Evolutionary conservation across 495 filamentous ascomycete species (phyloP), one percentile per base, ranked within the genome.

Genomic region (Penicillium waksmanii): DNA sequence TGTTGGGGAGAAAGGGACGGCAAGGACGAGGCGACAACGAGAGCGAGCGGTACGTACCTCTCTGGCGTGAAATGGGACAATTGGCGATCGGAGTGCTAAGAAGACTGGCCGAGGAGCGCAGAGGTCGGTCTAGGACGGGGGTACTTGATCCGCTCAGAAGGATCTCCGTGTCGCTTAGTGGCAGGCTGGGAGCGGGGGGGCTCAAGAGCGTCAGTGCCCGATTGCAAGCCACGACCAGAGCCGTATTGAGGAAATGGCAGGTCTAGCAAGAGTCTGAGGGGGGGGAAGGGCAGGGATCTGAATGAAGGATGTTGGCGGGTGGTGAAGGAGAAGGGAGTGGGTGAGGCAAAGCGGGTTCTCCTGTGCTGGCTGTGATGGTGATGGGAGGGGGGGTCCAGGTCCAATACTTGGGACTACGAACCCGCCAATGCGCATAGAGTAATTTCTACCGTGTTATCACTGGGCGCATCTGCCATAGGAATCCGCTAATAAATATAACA

Each of bases 141-240:
- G 67, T 73, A 65, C 66, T 70, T 60, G 69, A 62, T 67, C 67
- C 62, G 66, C 68, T 68, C 61, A 66, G 67, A 60, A 65, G 62
- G 70, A 75, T 75, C 66, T 76, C 74, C 70, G 74, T 77, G 77
- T 78, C 77, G 75, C 75, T 78, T 77, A 78, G 76, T 75, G 69
- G 71, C 66, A 72, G 62, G 66, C 62, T 69, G 64, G 69, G 69
- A 73, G 69, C 65, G 71, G 71, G 71, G 71, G 62, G 62, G 48
- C 51, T 65, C 69, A 59, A 65, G 58, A 70, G 63, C 61, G 57
- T 60, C 56, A 66, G 66, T 46, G 52, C 60, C 51, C 40, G 63
- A 61, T 64, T 64, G 50, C 44, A 56, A 47, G 51, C 53, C 60
- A 56, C 57, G 31, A 44, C 51, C 55, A 62, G 52, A 60, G 27